Conservation (phyloP, 164 flowering plant genomes). For the Nymphaea colorata region DNA sequence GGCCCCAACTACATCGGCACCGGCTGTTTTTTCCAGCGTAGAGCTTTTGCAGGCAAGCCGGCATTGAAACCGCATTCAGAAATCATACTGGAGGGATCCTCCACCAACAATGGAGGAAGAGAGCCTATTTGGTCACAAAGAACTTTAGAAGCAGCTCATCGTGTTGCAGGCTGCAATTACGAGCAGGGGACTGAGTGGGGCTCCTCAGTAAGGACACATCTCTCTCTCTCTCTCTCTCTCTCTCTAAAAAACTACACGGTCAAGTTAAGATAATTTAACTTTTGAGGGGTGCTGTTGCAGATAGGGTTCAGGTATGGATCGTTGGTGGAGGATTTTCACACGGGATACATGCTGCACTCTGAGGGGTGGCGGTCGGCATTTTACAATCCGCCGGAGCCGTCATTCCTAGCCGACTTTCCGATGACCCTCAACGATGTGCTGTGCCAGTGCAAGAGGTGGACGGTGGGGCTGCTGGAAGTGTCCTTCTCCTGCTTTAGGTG, state of each 20-base stretch:
- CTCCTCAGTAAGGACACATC: conserved; percentile 23
- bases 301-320: conserved; percentile 80
- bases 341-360: conserved; percentile 56
- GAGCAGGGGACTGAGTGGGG: conserved; percentile 56
- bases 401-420: conserved; percentile 62
- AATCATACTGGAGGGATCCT: conserved; percentile 18
- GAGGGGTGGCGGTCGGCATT: conserved; percentile 71
- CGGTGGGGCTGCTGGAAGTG: conserved; percentile 44
- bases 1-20: conserved; percentile 53
- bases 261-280: too few species aligned
- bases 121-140: conserved; percentile 13
- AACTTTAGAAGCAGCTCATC: conserved; percentile 24
- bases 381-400: conserved; percentile 47
- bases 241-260: too few species aligned
- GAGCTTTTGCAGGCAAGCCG: conserved; percentile 41
- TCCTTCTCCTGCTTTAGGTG: conserved; percentile 31
- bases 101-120: conserved; percentile 4
- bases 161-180: conserved; percentile 39
- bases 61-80: conserved; percentile 12
- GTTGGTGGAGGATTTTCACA: conserved; percentile 58
- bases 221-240: too few species aligned
- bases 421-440: conserved; percentile 33
- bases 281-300: conserved; percentile 12
- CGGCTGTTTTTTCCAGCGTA: conserved; percentile 44
- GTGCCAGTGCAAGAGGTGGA: conserved; percentile 59